A percentile compares a stretch with the other conserved stretches of the same genome.
These are phyloP conservation scores for Fusarium sp. DNA, from an alignment of 2,329 filamentous ascomycete species.

Conservation along the genomic window DNA sequence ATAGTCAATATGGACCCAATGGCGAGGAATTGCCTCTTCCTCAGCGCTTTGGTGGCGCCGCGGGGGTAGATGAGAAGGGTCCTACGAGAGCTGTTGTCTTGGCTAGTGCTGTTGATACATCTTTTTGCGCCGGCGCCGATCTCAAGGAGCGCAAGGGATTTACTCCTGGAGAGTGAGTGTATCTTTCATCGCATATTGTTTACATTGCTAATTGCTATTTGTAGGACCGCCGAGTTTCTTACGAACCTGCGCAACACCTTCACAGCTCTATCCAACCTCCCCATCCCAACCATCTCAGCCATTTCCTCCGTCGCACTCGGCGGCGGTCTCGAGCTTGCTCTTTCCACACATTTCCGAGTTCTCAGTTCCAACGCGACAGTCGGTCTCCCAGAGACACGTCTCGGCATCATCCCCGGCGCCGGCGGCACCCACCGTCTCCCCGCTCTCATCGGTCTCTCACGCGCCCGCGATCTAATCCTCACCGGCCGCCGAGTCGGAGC, in stretches of 20 bases:
- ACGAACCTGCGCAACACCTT: constrained; percentile 81
- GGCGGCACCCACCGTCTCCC: constrained; percentile 93
- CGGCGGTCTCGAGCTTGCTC: constrained; percentile 91
- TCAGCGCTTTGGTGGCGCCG: constrained; percentile 59
- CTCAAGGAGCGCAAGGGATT: constrained; percentile 88
- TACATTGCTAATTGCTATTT: constrained; percentile 1
- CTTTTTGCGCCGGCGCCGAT: constrained; percentile 95
- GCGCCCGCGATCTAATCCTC: constrained; percentile 90
- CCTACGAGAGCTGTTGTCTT: constrained; percentile 85
- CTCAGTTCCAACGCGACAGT: constrained; percentile 82
- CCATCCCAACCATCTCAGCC: constrained; percentile 90
- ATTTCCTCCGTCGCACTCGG: constrained; percentile 89
- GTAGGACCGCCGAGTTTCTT: constrained; percentile 84
- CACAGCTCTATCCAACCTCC: constrained; percentile 76
- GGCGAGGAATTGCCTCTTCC: constrained; percentile 63
- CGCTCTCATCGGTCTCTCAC: constrained; percentile 78
- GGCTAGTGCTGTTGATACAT: constrained; percentile 84
- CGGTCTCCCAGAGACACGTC: constrained; percentile 88
- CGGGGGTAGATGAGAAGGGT: constrained; percentile 59
- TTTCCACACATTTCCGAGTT: constrained; percentile 90
- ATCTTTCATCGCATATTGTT: neutral
- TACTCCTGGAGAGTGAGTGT: constrained; percentile 77
- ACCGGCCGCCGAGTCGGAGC: constrained; percentile 88
- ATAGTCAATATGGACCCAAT: constrained; percentile 67
- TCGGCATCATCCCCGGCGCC: constrained; percentile 94